Evolutionary conservation across 306 rosid genomes (phyloP).

Genomic region (Myrica gale): DNA sequence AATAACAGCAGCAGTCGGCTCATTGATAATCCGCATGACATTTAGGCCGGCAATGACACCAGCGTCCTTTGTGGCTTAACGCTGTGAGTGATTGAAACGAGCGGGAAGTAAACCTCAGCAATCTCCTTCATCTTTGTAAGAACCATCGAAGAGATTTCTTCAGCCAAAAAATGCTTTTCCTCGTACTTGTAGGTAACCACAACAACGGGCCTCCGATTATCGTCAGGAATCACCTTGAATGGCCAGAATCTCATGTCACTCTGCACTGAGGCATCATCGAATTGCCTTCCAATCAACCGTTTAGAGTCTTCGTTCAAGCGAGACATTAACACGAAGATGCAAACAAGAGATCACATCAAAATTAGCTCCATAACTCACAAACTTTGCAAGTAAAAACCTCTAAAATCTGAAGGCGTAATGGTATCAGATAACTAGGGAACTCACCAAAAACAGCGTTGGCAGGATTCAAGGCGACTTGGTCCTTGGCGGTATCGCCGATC

Average conservation of each 20-base stretch:
- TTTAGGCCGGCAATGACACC: slow-evolving; percentile 37
- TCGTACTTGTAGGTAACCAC: slow-evolving; percentile 36
- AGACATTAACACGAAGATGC: background rate
- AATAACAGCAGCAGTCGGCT: slow-evolving; percentile 41
- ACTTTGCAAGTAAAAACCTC: background rate
- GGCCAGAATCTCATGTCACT: slow-evolving; percentile 42
- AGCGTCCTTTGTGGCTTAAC: slow-evolving; percentile 45
- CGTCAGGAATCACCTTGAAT: slow-evolving; percentile 38
- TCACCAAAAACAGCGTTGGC: slow-evolving; percentile 48
- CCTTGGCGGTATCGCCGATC: slow-evolving; percentile 48
- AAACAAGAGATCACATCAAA: background rate
- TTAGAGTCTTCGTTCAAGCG: slow-evolving; percentile 29
- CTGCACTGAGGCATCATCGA: slow-evolving; percentile 36
- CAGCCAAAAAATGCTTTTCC: slow-evolving; percentile 36
- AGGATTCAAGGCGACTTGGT: slow-evolving; percentile 49
- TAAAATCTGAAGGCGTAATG: too few species aligned
- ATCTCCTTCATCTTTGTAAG: slow-evolving; percentile 39
- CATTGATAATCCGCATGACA: slow-evolving; percentile 42
- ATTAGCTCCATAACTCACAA: background rate
- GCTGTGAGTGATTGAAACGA: slow-evolving; percentile 34
- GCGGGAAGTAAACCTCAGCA: slow-evolving; percentile 42
- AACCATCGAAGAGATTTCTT: slow-evolving; percentile 43
- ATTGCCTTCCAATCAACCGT: slow-evolving; percentile 43
- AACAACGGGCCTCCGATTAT: slow-evolving; percentile 32
- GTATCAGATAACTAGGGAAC: background rate